A percentile compares a stretch with the other conserved stretches of the same genome.
Evolutionary conservation across 2,329 filamentous ascomycete genomes (phyloP).

Genomic region (Colletotrichum cuscutae): DNA sequence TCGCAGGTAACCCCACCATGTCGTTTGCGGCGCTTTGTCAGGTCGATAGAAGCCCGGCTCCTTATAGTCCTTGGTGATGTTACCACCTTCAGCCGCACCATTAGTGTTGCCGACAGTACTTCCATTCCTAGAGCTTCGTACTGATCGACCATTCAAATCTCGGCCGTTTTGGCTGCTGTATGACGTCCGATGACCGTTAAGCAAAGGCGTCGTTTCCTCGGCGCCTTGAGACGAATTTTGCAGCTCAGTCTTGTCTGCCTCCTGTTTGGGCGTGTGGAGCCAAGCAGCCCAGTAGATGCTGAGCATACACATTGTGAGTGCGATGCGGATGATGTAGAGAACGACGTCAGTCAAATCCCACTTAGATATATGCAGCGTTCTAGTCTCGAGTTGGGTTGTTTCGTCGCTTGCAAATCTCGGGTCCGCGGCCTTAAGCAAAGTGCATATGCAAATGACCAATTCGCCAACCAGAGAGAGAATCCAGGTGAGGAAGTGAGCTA

Average conservation of each 20-base stretch:
- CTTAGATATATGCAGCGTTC: slow-evolving; percentile 15
- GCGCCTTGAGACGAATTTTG: slow-evolving; percentile 40
- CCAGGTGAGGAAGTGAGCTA: slow-evolving; percentile 86
- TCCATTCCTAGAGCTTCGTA: slow-evolving; percentile 36
- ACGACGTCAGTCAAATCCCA: slow-evolving; percentile 75
- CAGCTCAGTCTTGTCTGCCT: slow-evolving; percentile 52
- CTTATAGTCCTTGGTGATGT: slow-evolving; percentile 60
- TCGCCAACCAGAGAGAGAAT: slow-evolving; percentile 78
- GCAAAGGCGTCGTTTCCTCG: slow-evolving; percentile 72
- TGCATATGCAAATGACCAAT: slow-evolving; percentile 74
- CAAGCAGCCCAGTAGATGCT: slow-evolving; percentile 56
- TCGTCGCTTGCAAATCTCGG: slow-evolving; percentile 39
- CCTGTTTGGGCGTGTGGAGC: slow-evolving; percentile 52
- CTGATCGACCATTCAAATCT: slow-evolving; percentile 28
- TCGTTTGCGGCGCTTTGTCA: slow-evolving; percentile 84
- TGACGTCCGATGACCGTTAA: slow-evolving; percentile 55
- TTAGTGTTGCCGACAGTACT: slow-evolving; percentile 44
- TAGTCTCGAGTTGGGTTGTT: not conserved
- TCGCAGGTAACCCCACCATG: slow-evolving; percentile 95
- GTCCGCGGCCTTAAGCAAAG: slow-evolving; percentile 70
- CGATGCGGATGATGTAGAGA: slow-evolving; percentile 74
- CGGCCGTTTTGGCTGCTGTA: slow-evolving; percentile 48
- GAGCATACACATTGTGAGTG: slow-evolving; percentile 71
- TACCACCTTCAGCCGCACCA: slow-evolving; percentile 53
- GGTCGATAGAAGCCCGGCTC: slow-evolving; percentile 89